Percentiles rank a stretch among this genome's conserved stretches.
phyloP scores from a whole-genome alignment of 2,329 filamentous ascomycete genomes.

The Blastomyces parvus region DNA sequence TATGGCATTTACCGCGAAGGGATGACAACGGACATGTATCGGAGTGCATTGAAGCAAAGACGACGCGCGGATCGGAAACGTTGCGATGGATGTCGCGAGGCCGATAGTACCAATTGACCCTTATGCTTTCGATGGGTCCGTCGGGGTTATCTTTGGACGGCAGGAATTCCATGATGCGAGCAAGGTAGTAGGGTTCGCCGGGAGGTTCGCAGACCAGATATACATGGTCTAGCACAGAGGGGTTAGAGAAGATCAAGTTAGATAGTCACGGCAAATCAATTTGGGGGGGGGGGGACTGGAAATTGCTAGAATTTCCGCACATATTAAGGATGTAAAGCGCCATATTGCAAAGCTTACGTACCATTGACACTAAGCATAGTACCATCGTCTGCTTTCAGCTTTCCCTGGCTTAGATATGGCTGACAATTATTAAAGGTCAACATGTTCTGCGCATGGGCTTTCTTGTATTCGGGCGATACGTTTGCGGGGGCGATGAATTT shows the following conservation, averaged over 20 bases:
- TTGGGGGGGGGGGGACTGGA: neutral
- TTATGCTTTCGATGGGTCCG: constrained; percentile 71
- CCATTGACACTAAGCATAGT: constrained; percentile 75
- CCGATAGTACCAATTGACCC: constrained; percentile 97
- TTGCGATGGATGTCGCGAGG: constrained; percentile 92
- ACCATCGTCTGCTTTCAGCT: constrained; percentile 82
- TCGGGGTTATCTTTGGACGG: constrained; percentile 65
- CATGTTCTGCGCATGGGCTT: constrained; percentile 52
- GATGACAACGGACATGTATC: constrained; percentile 89
- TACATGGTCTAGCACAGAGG: constrained; percentile 56
- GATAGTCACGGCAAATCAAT: neutral
- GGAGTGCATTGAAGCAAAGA: constrained; percentile 98
- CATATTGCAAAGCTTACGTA: constrained; percentile 40
- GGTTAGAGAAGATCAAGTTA: constrained; percentile 14
- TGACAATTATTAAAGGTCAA: constrained; percentile 71
- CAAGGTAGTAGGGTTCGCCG: constrained; percentile 94
- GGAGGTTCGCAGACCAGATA: constrained; percentile 97
- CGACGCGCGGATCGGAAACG: constrained; percentile 76
- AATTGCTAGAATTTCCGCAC: neutral
- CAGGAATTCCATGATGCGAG: constrained; percentile 96
- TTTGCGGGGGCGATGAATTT: constrained; percentile 28
- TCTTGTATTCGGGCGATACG: constrained; percentile 21
- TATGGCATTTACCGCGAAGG: constrained; percentile 84
- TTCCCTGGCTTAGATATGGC: constrained; percentile 60
- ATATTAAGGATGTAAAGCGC: neutral